phyloP scores from a whole-genome alignment of 140 eudicot species.

The Flaveria floridana region DNA sequence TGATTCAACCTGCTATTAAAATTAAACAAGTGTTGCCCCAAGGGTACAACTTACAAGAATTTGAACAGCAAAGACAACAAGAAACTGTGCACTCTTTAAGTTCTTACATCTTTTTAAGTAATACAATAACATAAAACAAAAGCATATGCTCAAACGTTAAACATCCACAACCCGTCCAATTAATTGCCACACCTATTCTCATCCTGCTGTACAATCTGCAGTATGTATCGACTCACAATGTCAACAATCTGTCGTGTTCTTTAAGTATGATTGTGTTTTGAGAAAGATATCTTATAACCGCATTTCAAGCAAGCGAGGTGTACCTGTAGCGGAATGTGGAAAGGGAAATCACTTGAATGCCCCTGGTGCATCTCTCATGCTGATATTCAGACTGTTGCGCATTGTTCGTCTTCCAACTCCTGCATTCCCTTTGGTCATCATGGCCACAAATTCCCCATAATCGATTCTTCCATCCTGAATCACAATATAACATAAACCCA shows the following conservation, averaged over 20 bases:
- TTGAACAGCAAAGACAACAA: conserved; percentile 29
- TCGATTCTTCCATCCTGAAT: conserved; percentile 92
- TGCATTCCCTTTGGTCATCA: conserved; percentile 94
- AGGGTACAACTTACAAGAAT: conserved; percentile 33
- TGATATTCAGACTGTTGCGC: conserved; percentile 89
- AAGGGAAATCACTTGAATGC: conserved; percentile 37
- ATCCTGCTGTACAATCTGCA: conserved; percentile 44
- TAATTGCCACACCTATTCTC: conserved; percentile 33
- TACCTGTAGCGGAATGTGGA: conserved; percentile 31
- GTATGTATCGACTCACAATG: neutral
- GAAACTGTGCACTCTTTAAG: conserved; percentile 43
- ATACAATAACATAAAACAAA: conserved; percentile 35
- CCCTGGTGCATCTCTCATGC: conserved; percentile 89
- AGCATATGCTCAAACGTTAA: conserved; percentile 25
- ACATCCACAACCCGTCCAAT: conserved; percentile 27
- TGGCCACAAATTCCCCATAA: conserved; percentile 92
- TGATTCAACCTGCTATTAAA: conserved; percentile 28
- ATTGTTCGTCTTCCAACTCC: conserved; percentile 92
- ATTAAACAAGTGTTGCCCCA: conserved; percentile 32
- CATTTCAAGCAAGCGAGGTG: neutral
- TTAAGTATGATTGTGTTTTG: neutral
- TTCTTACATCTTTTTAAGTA: conserved; percentile 27
- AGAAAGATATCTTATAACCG: too few relatives aligned
- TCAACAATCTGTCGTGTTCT: neutral
- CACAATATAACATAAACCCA: conserved; percentile 6